Percentiles rank a stretch among this genome's conserved stretches.
These are phyloP conservation scores for Pestalotiopsis fici DNA, from an alignment of 2,329 filamentous ascomycete genomes.

Conservation along the genomic window DNA sequence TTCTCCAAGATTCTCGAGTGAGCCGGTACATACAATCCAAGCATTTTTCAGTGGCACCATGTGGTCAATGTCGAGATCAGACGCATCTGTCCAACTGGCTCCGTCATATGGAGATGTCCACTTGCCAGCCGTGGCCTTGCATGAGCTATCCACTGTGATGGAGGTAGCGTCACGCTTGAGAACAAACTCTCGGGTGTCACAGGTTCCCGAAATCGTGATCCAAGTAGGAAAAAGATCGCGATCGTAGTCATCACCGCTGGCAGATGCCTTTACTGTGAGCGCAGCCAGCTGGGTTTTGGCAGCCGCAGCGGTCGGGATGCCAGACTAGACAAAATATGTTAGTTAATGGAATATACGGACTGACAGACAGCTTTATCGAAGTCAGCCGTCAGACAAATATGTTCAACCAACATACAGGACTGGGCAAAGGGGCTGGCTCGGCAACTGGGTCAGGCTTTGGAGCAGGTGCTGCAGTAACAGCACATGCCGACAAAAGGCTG, in stretches of 20 bases:
- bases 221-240: conserved; percentile 73
- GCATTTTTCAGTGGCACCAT: conserved; percentile 80
- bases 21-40: conserved; percentile 60
- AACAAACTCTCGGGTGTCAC: conserved; percentile 74
- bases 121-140: conserved; percentile 63
- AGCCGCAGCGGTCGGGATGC: conserved; percentile 59
- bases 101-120: conserved; percentile 79
- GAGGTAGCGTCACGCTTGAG: conserved; percentile 71
- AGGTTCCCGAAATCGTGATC: conserved; percentile 64
- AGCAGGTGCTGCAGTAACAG: conserved; percentile 22
- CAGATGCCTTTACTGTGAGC: conserved; percentile 58
- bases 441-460: conserved; percentile 1
- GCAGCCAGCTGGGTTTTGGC: conserved; percentile 59
- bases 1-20: conserved; percentile 1
- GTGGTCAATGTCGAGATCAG: conserved; percentile 81
- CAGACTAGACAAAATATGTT: conserved; percentile 41
- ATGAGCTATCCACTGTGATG: conserved; percentile 61
- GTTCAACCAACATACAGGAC: conserved; percentile 21
- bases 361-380: not conserved
- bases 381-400: no score
- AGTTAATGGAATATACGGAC: not conserved
- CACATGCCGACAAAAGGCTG: conserved; percentile 22
- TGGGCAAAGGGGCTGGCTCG: conserved; percentile 14
- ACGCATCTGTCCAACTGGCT: conserved; percentile 65
- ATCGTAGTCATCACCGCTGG: conserved; percentile 58